Evolutionary conservation across 768 basidiomycete species (phyloP), one percentile per base, ranked within the genome.

Genomic region (Pisolithus marmoratus): DNA sequence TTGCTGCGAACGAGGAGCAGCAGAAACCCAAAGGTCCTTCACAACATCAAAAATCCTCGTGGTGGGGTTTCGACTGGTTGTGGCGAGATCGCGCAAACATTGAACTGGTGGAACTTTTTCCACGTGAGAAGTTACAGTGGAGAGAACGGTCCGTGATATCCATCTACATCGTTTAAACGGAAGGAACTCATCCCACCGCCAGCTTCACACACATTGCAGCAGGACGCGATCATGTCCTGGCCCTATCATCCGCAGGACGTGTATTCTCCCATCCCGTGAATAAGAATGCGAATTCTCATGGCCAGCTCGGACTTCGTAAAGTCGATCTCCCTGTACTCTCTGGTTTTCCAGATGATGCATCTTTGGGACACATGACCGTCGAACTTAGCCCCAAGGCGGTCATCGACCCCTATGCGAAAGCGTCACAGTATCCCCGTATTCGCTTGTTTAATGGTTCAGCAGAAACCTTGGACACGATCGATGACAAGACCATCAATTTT

Each of bases 271-370:
- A 90, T 60, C 90, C 94, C 0, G 73, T 90, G 40, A 81, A 80
- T 56, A 81, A 81, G 56, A 65, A 77, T 8, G 93, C 87, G 26
- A 97, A 97, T 68, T 70, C 78, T 1, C 80, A 83, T 63, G 88
- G 90, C 1, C 94, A 96, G 63, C 81, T 97, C 8, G 94, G 93
- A 7, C 76, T 88, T 58, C 80, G 83, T 26, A 81, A 80, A 54
- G 76, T 85, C 46, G 70, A 80, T 46, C 73, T 87, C 2, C 65
- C 67, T 31, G 59, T 71, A 34, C 62, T 62, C 48, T 55, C 53
- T 48, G 62, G 49, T 44, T 55, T 42, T 54, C 45, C 63, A 49
- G 54, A 41, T 26, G 22, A 48, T 38, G 6, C 48, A 38, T 48
- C 61, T 49, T 45, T 52, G 48, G 50, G 73, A 4, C 73, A 73